Evolutionary conservation across 345 rosid genomes (phyloP), one percentile per base, ranked within the genome.

Genomic region (Hevea brasiliensis): DNA sequence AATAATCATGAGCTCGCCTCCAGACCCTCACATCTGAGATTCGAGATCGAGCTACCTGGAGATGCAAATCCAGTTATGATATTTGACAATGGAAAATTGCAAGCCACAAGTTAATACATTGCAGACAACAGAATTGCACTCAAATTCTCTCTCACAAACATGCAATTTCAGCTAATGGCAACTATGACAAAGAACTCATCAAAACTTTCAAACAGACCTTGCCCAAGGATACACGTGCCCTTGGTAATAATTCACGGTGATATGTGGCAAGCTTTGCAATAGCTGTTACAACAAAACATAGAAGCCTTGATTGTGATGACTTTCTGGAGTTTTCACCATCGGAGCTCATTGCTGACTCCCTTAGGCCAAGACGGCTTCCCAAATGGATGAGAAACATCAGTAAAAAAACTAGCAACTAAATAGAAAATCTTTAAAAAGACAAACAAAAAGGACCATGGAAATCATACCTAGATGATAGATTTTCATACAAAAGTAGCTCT

Each of bases 181-280:
- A 7, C 15, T 32, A 40, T 23, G 37, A 15, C 55, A 42, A 55
- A 41, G 54, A 6, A 53, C 57, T 7, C 5, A 42, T n/a, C 42
- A 51, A 42, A 61, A 62, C 18, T 50, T 65, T n/a, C 37, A 72
- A 72, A 73, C 84, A 53, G 64, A 89, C 98, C 97, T 95, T 95
- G 79, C 92, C 99, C 80, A 95, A 79, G 72, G 98, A 89, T n/a
- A 92, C 99, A 62, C 97, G 93, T 10, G 99, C 98, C 81, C 98
- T 87, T 21, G 98, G 99, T 71, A 92, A 83, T 27, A 89, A 77
- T 75, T 92, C 97, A 2, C 83, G 80, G 83, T 89, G 99, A 81
- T 82, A 81, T n/a, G 96, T 91, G 23, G 99, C 94, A 23, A 95
- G 96, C 76, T 92, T 92, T 56, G 98, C 88, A 20, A 95, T 91